Evolutionary conservation across 2,329 filamentous ascomycete genomes (phyloP).

Genomic region (Colletotrichum australisinense): DNA sequence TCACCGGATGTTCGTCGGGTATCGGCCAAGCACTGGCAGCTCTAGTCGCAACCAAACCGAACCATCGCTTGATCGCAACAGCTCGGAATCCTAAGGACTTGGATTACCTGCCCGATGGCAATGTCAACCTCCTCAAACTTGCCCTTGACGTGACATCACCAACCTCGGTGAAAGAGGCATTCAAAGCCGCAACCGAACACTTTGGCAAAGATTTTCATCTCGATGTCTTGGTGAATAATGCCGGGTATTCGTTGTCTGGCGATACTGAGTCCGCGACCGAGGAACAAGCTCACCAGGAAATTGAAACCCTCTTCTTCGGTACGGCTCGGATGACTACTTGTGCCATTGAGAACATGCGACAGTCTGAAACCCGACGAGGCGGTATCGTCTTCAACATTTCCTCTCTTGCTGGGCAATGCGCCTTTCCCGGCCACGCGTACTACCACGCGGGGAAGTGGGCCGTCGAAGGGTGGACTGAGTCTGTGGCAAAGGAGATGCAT

Average conservation of each 20-base stretch:
- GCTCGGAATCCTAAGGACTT: conserved; percentile 57
- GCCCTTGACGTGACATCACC: conserved; percentile 59
- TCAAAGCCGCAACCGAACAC: conserved; percentile 44
- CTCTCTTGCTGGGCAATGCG: conserved; percentile 37
- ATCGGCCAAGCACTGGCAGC: conserved; percentile 55
- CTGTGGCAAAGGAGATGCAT: conserved; percentile 37
- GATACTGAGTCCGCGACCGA: conserved; percentile 43
- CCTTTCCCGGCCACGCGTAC: conserved; percentile 38
- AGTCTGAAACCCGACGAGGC: conserved; percentile 37
- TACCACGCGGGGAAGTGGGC: conserved; percentile 42
- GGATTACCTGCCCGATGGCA: conserved; percentile 49
- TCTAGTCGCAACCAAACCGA: conserved; percentile 48
- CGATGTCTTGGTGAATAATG: conserved; percentile 48
- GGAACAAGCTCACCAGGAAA: conserved; percentile 42
- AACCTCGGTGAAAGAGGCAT: conserved; percentile 47
- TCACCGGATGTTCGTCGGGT: conserved; percentile 62
- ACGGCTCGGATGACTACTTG: conserved; percentile 50
- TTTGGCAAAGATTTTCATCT: conserved; percentile 46
- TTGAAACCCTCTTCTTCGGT: conserved; percentile 59
- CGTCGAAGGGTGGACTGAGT: conserved; percentile 40
- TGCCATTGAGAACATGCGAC: conserved; percentile 52
- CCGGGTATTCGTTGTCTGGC: conserved; percentile 44
- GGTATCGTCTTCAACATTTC: conserved; percentile 42
- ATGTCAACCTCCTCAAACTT: conserved; percentile 55
- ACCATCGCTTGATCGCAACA: conserved; percentile 58